These are phyloP conservation scores for Rhizophagus clarus DNA, from an alignment of 192 early-diverging fungal genomes.

Conservation along the genomic window DNA sequence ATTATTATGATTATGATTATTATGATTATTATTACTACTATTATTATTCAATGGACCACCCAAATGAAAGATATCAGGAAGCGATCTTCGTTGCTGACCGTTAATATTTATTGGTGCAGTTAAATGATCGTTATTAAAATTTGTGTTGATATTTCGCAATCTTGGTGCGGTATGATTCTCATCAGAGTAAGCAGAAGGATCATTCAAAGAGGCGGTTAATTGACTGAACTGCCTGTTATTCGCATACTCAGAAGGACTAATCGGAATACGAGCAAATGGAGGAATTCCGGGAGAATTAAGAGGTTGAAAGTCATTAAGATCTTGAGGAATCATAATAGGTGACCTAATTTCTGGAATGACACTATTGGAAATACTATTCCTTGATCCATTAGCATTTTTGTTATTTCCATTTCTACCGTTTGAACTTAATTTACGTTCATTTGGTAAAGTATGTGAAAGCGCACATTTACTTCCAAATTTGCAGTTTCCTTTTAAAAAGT, in stretches of 20 bases:
- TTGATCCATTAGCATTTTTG: conserved; percentile 3
- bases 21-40: background rate
- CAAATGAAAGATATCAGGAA: conserved; percentile 45
- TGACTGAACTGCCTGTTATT: conserved; percentile 19
- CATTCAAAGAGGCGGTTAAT: conserved; percentile 32
- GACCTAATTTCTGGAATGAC: conserved; percentile 33
- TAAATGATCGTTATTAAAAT: conserved; percentile 37
- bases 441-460: conserved; percentile 51
- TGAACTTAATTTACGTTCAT: conserved; percentile 35
- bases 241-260: conserved; percentile 17
- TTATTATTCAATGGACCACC: background rate
- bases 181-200: conserved; percentile 2
- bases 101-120: conserved; percentile 43
- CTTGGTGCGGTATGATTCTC: background rate
- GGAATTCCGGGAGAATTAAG: conserved; percentile 21
- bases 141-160: background rate
- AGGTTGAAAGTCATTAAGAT: conserved; percentile 23
- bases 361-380: background rate
- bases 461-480: conserved; percentile 80
- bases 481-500: conserved; percentile 79
- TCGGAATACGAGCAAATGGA: conserved; percentile 31
- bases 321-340: conserved; percentile 25
- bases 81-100: conserved; percentile 37
- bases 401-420: background rate
- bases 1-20: background rate